A percentile compares a stretch with the other conserved stretches of the same genome.
These are phyloP conservation scores for Xylaria bambusicola DNA, from an alignment of 495 filamentous ascomycete genomes.

Conservation along the genomic window DNA sequence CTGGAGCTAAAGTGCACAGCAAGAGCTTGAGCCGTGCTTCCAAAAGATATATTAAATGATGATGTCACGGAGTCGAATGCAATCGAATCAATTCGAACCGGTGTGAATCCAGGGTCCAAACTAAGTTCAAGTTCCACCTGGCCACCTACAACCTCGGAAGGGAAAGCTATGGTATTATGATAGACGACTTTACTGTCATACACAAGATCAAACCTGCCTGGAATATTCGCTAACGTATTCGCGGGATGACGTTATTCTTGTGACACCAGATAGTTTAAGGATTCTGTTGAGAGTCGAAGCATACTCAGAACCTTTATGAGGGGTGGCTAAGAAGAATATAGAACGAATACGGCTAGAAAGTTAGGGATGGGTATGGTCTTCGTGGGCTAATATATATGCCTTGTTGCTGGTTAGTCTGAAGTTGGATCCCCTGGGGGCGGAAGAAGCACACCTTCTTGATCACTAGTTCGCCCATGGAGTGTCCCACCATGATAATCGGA, in stretches of 20 bases:
- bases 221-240: slow-evolving; percentile 37
- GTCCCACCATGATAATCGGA: slow-evolving; percentile 41
- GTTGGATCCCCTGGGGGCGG: not conserved
- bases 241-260: slow-evolving; percentile 15
- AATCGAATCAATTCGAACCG: not conserved
- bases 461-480: slow-evolving; percentile 50
- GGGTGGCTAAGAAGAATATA: slow-evolving; percentile 49
- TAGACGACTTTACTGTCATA: not conserved
- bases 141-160: not conserved
- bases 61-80: not conserved
- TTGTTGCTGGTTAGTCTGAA: slow-evolving; percentile 19
- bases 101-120: not conserved
- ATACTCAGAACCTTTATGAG: slow-evolving; percentile 45
- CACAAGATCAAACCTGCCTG: not conserved
- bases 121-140: not conserved
- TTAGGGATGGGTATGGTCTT: not conserved
- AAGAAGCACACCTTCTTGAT: slow-evolving; percentile 39
- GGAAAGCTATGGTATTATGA: not conserved
- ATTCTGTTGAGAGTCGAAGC: slow-evolving; percentile 40
- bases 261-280: slow-evolving; percentile 18
- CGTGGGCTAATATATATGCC: slow-evolving; percentile 11
- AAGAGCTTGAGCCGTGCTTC: too few species aligned
- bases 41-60: too few species aligned
- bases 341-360: slow-evolving; percentile 27
- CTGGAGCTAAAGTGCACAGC: too few species aligned